Percentiles rank a stretch among this genome's conserved stretches.
Evolutionary conservation across 176 grass and related monocot genomes (phyloP).

Genomic region (Zea mays): DNA sequence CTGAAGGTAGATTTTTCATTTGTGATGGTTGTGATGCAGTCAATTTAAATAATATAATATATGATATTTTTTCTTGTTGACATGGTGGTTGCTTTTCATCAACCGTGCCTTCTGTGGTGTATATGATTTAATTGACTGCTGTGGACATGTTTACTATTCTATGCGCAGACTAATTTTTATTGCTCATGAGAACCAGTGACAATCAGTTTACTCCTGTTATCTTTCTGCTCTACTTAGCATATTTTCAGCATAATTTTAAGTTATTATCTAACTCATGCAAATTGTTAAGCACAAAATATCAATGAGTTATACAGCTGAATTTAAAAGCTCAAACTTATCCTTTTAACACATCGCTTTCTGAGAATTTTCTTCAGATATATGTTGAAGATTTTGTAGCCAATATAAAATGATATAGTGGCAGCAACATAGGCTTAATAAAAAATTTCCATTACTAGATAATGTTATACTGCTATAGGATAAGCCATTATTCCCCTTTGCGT

Average conservation of each 20-base stretch:
- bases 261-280: neutral
- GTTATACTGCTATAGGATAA: neutral
- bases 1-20: slow-evolving; percentile 62
- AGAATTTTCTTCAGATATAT: neutral
- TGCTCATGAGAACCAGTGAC: neutral
- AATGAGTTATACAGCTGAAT: neutral
- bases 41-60: neutral
- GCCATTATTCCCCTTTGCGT: neutral
- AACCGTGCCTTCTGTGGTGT: neutral
- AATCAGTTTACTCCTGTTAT: neutral
- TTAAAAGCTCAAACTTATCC: neutral
- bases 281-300: neutral
- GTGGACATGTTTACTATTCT: neutral
- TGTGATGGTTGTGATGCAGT: neutral
- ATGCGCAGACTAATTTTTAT: neutral
- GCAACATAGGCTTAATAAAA: neutral
- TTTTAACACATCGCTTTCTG: neutral
- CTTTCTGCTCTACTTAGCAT: neutral
- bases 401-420: neutral
- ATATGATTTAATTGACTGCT: neutral
- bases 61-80: neutral
- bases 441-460: neutral
- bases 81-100: neutral
- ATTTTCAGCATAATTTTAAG: neutral
- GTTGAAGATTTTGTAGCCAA: neutral